Evolutionary conservation across 2,329 filamentous ascomycete species (phyloP).

Genomic region (Phaeosphaeriaceae sp.): DNA sequence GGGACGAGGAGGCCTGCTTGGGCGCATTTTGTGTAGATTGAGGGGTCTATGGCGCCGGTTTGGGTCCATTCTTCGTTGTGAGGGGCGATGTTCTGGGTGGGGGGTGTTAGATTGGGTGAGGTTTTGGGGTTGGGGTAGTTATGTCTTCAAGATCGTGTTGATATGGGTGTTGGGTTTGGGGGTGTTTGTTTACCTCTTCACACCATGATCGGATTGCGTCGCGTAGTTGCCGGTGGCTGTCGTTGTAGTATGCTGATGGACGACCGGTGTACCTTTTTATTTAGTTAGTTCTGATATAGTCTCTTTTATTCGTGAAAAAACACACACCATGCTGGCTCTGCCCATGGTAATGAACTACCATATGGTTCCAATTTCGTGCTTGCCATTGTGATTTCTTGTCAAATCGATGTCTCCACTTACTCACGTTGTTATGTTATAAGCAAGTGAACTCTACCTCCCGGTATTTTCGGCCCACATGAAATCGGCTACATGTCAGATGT

Average conservation of each 20-base stretch:
- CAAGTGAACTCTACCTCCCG: too few relatives aligned
- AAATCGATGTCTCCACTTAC: too few relatives aligned
- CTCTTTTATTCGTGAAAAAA: not conserved
- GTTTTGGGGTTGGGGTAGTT: too few relatives aligned
- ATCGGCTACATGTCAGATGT: too few relatives aligned
- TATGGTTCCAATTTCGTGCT: slow-evolving; percentile 22
- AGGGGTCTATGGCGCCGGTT: slow-evolving; percentile 29
- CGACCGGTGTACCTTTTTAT: slow-evolving; percentile 38
- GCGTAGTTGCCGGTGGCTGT: slow-evolving; percentile 35
- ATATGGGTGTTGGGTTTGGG: not conserved
- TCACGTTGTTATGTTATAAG: too few relatives aligned
- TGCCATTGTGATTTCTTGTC: slow-evolving; percentile 7
- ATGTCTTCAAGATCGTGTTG: too few relatives aligned
- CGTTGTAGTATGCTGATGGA: slow-evolving; percentile 42
- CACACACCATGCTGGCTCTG: slow-evolving; percentile 36
- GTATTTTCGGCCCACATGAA: too few relatives aligned
- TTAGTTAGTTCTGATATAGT: slow-evolving; percentile 1
- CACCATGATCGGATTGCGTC: slow-evolving; percentile 39
- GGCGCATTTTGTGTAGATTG: slow-evolving; percentile 36
- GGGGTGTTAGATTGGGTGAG: slow-evolving; percentile 7
- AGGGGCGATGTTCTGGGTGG: slow-evolving; percentile 32
- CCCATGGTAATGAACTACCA: slow-evolving; percentile 40
- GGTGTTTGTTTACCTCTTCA: slow-evolving; percentile 40
- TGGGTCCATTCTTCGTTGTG: slow-evolving; percentile 37
- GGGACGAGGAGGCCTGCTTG: slow-evolving; percentile 38